A percentile compares a stretch with the other conserved stretches of the same genome.
phyloP scores from a whole-genome alignment of 352 stramenopile genomes.

The Phytophthora sp. region DNA sequence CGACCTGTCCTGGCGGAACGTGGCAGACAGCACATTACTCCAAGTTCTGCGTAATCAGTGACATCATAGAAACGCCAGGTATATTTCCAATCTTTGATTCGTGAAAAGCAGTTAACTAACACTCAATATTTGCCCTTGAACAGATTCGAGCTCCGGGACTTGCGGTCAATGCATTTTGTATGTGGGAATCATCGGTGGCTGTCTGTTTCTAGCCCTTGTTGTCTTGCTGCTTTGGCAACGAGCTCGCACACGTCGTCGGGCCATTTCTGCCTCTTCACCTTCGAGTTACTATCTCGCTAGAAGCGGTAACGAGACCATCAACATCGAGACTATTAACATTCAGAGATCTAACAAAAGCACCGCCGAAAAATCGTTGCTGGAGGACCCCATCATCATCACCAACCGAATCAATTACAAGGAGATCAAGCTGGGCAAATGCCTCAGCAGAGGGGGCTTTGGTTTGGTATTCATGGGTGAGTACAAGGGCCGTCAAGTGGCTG shows the following conservation, averaged over 20 bases:
- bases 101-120: not conserved
- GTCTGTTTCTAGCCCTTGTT: slow-evolving; percentile 32
- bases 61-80: slow-evolving; percentile 11
- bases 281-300: slow-evolving; percentile 36
- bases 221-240: slow-evolving; percentile 30
- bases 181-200: slow-evolving; percentile 27
- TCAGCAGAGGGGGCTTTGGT: slow-evolving; percentile 52
- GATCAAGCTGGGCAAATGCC: slow-evolving; percentile 42
- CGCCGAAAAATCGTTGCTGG: slow-evolving; percentile 36
- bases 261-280: slow-evolving; percentile 18
- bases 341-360: slow-evolving; percentile 32
- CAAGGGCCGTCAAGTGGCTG: slow-evolving; percentile 38
- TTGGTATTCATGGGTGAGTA: slow-evolving; percentile 51
- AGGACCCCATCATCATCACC: slow-evolving; percentile 53
- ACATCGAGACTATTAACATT: slow-evolving; percentile 41
- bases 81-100: not conserved
- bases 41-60: slow-evolving; percentile 39
- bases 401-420: slow-evolving; percentile 54
- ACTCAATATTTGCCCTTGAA: not conserved
- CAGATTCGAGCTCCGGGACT: slow-evolving; percentile 7
- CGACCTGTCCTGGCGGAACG: slow-evolving; percentile 29
- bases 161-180: slow-evolving; percentile 22
- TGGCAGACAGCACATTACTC: slow-evolving; percentile 42
- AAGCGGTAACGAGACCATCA: slow-evolving; percentile 29
- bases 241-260: slow-evolving; percentile 7